Percentiles rank a stretch among this genome's conserved stretches.
These are phyloP conservation scores for Thermochaetoides thermophila DNA, from an alignment of 495 filamentous ascomycete species.

Conservation along the genomic window DNA sequence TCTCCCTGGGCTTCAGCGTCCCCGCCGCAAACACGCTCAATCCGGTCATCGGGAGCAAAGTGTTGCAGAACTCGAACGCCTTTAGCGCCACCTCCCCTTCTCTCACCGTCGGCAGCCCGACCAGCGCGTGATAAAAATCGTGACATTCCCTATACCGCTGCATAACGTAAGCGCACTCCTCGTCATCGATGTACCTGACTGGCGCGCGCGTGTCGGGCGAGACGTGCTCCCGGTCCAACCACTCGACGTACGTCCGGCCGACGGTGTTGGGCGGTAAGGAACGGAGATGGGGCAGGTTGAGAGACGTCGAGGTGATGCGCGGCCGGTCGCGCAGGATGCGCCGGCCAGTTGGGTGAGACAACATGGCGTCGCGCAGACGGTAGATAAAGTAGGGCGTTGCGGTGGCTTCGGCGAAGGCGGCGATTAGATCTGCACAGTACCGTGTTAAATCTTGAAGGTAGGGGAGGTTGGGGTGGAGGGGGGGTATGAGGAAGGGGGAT, in stretches of 20 bases:
- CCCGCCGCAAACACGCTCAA: constrained; percentile 48
- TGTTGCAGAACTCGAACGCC: constrained; percentile 93
- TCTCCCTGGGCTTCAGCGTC: constrained; percentile 63
- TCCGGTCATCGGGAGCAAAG: constrained; percentile 86
- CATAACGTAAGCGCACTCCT: constrained; percentile 95
- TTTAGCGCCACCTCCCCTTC: constrained; percentile 94
- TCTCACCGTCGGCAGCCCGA: constrained; percentile 75
- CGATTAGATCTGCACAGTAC: constrained; percentile 74
- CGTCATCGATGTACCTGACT: constrained; percentile 85
- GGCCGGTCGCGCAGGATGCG: constrained; percentile 84
- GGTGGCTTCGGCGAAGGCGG: constrained; percentile 81
- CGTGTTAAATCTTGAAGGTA: too few relatives aligned
- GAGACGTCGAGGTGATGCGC: constrained; percentile 65
- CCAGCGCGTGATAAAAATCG: constrained; percentile 96
- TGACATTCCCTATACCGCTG: constrained; percentile 96
- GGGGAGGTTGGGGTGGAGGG: constrained; percentile 1
- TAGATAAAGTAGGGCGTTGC: constrained; percentile 91
- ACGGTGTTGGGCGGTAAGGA: constrained; percentile 57
- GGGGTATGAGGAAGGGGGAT: neutral
- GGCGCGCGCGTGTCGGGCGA: constrained; percentile 70
- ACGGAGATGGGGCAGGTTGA: constrained; percentile 57
- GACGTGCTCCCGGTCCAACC: constrained; percentile 87
- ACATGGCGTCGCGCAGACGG: constrained; percentile 85
- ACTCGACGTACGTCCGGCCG: constrained; percentile 69
- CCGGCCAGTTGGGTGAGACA: constrained; percentile 65